These are phyloP conservation scores for Selenicereus undatus DNA, from an alignment of 148 eudicot species.

Conservation along the genomic window DNA sequence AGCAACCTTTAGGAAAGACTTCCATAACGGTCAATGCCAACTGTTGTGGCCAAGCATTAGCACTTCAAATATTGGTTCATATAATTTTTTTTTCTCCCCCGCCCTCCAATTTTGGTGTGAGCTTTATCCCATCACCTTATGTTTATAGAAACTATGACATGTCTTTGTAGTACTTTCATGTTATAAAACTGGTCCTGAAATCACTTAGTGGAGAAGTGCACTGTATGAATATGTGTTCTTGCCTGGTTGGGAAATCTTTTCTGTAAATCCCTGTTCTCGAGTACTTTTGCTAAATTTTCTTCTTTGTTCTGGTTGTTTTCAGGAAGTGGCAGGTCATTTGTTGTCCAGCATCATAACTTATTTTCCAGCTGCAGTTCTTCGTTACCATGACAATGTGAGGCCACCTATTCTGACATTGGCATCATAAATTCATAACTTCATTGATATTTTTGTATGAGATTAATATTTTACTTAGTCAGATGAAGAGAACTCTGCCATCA, in stretches of 20 bases:
- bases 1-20: no score
- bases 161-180: background rate
- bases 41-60: background rate
- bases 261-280: background rate
- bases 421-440: background rate
- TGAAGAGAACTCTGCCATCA: background rate
- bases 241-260: no score
- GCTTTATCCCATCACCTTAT: background rate
- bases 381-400: conserved; percentile 65
- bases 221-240: no score
- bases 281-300: conserved; percentile 5
- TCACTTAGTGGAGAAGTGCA: background rate
- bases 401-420: background rate
- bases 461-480: background rate
- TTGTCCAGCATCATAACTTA: conserved; percentile 44
- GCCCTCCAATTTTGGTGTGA: background rate
- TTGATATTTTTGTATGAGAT: background rate
- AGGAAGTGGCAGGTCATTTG: conserved; percentile 69
- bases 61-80: background rate
- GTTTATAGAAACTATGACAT: background rate
- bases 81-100: no score
- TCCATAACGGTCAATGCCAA: no score
- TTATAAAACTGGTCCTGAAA: background rate
- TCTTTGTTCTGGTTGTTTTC: conserved; percentile 26
- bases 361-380: conserved; percentile 67